Conservation (phyloP, 495 filamentous ascomycete genomes). For the Penicillium herquei region DNA sequence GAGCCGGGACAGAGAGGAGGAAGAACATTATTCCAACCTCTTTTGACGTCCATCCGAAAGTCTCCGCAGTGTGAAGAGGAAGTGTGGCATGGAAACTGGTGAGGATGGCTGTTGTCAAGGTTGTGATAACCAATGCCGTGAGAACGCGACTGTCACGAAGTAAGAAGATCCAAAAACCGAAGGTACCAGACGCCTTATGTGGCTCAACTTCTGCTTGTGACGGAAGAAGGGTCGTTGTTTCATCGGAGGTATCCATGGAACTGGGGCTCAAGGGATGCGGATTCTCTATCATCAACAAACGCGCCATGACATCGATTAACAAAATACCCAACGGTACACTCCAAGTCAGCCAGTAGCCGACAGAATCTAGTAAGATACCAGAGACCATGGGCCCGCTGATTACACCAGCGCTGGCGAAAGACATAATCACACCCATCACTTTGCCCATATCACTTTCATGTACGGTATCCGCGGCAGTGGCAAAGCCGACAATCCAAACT, state of each 20-base stretch:
- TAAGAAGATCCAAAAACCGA: background rate
- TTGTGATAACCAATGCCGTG: background rate
- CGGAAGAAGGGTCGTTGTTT: background rate
- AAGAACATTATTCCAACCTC: background rate
- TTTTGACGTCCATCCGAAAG: conserved; percentile 4
- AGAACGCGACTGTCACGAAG: background rate
- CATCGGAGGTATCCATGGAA: background rate
- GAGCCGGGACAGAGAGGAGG: background rate
- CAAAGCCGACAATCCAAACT: conserved; percentile 20
- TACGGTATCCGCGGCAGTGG: conserved; percentile 11
- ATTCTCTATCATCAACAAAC: background rate
- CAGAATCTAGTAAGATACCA: background rate
- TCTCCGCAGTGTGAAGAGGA: conserved; percentile 7
- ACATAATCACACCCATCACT: conserved; percentile 11
- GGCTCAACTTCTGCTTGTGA: background rate
- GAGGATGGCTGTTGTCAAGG: background rate
- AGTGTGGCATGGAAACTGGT: conserved; percentile 10
- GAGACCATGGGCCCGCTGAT: background rate
- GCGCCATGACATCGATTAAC: background rate
- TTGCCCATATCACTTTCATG: conserved; percentile 8
- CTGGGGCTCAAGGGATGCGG: too few species aligned
- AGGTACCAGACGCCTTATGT: background rate
- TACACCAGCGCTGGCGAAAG: conserved; percentile 5
- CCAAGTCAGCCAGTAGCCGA: background rate
- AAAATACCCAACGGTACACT: background rate